phyloP scores from a whole-genome alignment of 805 yeast species.

The Pichia rugopelliculosa region DNA sequence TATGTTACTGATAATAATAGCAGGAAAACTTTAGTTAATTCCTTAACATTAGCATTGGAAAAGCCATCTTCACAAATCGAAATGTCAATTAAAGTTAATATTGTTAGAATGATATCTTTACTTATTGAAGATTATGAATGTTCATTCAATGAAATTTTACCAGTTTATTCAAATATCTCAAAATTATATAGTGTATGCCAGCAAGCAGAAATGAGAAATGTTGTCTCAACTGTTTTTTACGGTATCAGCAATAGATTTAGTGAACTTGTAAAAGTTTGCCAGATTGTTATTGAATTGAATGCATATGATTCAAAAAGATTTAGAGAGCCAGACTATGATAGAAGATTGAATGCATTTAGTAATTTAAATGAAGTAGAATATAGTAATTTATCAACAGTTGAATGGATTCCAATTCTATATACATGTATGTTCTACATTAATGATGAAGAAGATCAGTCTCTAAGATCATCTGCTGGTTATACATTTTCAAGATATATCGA shows the following conservation, averaged over 20 bases:
- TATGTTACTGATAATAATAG: conserved; percentile 50
- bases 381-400: conserved; percentile 35
- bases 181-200: conserved; percentile 49
- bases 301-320: conserved; percentile 55
- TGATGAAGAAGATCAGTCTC: conserved; percentile 71
- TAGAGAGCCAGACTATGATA: conserved; percentile 73
- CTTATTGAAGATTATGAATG: conserved; percentile 49
- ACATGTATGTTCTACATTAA: conserved; percentile 62
- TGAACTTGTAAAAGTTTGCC: conserved; percentile 38
- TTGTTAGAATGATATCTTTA: conserved; percentile 49
- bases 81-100: conserved; percentile 43
- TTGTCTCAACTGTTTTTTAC: conserved; percentile 51
- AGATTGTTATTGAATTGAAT: conserved; percentile 58
- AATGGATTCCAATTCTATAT: conserved; percentile 78
- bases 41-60: conserved; percentile 55
- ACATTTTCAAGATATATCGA: conserved; percentile 61
- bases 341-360: conserved; percentile 61
- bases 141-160: conserved; percentile 39
- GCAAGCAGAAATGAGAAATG: conserved; percentile 55
- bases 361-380: conserved; percentile 52
- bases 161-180: conserved; percentile 23
- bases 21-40: conserved; percentile 43
- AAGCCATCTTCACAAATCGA: conserved; percentile 48
- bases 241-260: conserved; percentile 49
- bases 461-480: conserved; percentile 70